A percentile compares a stretch with the other conserved stretches of the same genome.
phyloP scores from a whole-genome alignment of 345 rosid species.

The Carallia brachiata region DNA sequence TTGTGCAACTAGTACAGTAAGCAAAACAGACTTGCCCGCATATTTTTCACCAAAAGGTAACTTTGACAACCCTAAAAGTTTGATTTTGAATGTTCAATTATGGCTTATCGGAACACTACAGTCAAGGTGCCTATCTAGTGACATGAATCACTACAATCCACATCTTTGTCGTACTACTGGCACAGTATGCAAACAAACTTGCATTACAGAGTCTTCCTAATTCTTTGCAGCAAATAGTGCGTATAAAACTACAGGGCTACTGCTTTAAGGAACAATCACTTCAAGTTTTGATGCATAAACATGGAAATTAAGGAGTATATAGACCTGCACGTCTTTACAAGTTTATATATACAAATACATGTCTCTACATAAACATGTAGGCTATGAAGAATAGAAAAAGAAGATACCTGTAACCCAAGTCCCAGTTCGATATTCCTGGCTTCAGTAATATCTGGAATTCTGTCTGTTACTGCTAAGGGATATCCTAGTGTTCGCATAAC shows the following conservation, averaged over 20 bases:
- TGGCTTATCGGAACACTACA: no score
- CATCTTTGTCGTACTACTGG: background rate
- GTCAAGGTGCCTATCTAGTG: no score
- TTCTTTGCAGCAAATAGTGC: background rate
- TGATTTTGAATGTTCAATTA: no score
- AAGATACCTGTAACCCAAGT: slow-evolving; percentile 82
- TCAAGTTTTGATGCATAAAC: background rate
- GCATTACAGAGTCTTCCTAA: background rate
- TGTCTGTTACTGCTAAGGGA: slow-evolving; percentile 61
- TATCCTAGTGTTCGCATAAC: slow-evolving; percentile 78
- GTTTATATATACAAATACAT: background rate
- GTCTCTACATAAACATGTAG: background rate
- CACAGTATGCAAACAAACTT: background rate
- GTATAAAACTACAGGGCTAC: background rate
- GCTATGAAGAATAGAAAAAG: background rate
- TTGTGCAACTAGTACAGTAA: no score
- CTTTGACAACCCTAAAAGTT: no score
- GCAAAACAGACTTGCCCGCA: no score
- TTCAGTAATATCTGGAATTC: slow-evolving; percentile 83
- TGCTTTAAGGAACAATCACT: background rate
- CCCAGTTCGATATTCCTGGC: slow-evolving; percentile 95
- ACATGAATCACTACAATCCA: no score
- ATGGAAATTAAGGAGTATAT: background rate
- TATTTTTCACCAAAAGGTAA: no score
- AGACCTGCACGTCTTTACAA: background rate